These are phyloP conservation scores for Podospora pseudopauciseta DNA, from an alignment of 495 filamentous ascomycete species.

Conservation along the genomic window DNA sequence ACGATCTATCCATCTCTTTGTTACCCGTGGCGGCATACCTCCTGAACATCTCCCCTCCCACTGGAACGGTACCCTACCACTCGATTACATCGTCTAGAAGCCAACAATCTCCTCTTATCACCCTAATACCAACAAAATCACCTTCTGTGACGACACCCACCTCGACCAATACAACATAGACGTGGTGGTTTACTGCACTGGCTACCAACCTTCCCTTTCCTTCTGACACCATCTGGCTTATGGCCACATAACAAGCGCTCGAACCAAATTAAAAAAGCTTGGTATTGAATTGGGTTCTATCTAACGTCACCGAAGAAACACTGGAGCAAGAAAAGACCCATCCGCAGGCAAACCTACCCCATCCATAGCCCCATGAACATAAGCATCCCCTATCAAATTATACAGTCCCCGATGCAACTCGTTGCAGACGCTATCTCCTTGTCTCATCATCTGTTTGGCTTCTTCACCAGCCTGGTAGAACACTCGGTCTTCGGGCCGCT, in stretches of 20 bases:
- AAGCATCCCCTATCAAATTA: slow-evolving; percentile 28
- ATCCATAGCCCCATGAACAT: slow-evolving; percentile 31
- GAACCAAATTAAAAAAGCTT: not conserved
- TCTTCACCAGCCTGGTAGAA: slow-evolving; percentile 3
- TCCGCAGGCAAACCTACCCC: slow-evolving; percentile 4
- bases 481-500: not conserved
- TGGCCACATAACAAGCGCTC: not conserved
- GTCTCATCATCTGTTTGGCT: not conserved
- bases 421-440: not conserved
- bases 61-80: slow-evolving; percentile 44
- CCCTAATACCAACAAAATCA: slow-evolving; percentile 32
- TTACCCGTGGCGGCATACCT: slow-evolving; percentile 32
- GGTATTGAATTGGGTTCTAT: not conserved
- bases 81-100: slow-evolving; percentile 45
- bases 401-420: slow-evolving; percentile 7
- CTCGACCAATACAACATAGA: slow-evolving; percentile 37
- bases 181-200: slow-evolving; percentile 48
- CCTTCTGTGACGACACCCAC: slow-evolving; percentile 42
- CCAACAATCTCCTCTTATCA: slow-evolving; percentile 39
- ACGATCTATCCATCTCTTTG: slow-evolving; percentile 43
- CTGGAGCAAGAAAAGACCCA: not conserved
- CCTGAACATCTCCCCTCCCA: slow-evolving; percentile 44
- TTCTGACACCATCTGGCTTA: slow-evolving; percentile 37
- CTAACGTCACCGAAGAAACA: not conserved
- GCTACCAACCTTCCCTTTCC: slow-evolving; percentile 47